Evolutionary conservation across 75 land plant genomes (phyloP).

Genomic region (Selaginella tamariscina): DNA sequence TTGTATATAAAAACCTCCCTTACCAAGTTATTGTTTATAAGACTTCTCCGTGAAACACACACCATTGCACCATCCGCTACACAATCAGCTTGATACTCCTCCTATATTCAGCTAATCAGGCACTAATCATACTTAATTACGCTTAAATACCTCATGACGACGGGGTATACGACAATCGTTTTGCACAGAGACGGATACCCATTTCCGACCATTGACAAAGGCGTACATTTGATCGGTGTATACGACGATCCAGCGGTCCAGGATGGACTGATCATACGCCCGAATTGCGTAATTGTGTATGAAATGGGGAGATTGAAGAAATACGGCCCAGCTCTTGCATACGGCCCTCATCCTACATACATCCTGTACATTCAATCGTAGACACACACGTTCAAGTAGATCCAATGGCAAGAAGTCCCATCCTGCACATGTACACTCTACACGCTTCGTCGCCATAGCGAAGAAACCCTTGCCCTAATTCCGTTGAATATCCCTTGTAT

Average conservation of each 20-base stretch:
- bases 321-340: background rate
- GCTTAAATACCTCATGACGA: no score
- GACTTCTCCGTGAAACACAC: background rate
- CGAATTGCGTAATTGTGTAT: background rate
- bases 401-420: background rate
- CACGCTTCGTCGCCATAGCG: background rate
- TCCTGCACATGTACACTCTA: no score
- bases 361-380: background rate
- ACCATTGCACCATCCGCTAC: background rate
- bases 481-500: no score
- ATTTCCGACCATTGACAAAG: background rate
- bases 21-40: background rate
- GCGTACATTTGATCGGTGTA: background rate
- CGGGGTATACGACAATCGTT: background rate
- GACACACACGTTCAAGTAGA: background rate
- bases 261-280: background rate
- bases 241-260: background rate
- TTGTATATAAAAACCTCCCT: background rate
- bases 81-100: background rate
- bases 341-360: background rate
- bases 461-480: no score
- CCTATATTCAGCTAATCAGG: no score
- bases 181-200: background rate
- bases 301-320: background rate
- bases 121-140: no score